Base-by-base conservation (phyloP, 345 rosid genomes). In the Lumnitzera racemosa region DNA sequence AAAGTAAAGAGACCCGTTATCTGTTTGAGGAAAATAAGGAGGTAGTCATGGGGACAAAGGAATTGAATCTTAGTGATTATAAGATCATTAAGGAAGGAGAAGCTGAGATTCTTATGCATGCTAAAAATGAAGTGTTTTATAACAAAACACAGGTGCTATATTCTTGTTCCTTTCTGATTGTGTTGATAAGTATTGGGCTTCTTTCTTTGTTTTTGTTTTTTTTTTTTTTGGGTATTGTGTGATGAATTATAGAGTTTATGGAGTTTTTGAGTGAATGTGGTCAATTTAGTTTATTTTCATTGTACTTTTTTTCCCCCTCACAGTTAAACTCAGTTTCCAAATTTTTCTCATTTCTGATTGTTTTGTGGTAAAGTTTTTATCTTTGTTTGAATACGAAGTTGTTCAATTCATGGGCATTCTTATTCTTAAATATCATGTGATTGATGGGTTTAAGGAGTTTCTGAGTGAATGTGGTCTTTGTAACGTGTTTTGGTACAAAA, bases 61-160 rank as follows among this genome's bases (percentile, higher is more conserved):
- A 70, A 43, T 67, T 67, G 71, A 85, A 85, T 80, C 83, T 87
- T 61, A 72, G 76, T 62, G 95, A 83, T 64, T 88, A 69, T 62
- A 86, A 87, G 7, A 77, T 92, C 66, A 70, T 84, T 68, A 92
- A 83, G 70, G 99, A 92, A 81, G 99, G 99, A 47, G 96, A 89
- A 68, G 99, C 97, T 49, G 95, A 94, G 89, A 83, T 94, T 78
- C 95, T 94, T 23, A 81, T 94, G 86, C 97, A 86, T 71, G 78
- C 83, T 49, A 90, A 86, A 66, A 94, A 94, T 29, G 82, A 90
- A 83, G 99, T 94, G 41, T 94, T 94, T 68, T 94, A 78, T 77
- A 94, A 94, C 76, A 94, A 88, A 65, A 85, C 99, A 0, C 61
- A 58, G 61, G 61, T 58, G 11, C 25, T 2, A 9, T 29, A 55